Conservation (phyloP, 1,284 basidiomycete species). For the Ustilago cynodontis region DNA sequence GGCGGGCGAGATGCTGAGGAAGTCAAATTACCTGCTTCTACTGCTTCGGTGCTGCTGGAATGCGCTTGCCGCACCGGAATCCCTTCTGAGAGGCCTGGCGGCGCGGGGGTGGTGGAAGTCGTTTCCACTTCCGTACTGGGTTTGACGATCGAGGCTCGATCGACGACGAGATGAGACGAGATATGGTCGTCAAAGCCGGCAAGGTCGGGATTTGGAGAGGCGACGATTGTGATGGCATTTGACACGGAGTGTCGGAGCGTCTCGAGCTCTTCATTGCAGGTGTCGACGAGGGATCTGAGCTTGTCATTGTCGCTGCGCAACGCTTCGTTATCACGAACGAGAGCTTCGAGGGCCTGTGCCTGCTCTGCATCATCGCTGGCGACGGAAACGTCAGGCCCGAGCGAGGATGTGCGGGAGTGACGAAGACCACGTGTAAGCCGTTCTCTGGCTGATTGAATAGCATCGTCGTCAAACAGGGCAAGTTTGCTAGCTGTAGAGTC, state of each 20-base stretch:
- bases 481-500: conserved; percentile 15
- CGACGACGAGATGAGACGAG: conserved; percentile 6
- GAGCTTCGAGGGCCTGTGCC: conserved; percentile 24
- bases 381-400: conserved; percentile 9
- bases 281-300: conserved; percentile 49
- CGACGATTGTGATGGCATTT: conserved; percentile 32
- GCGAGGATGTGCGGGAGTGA: conserved; percentile 24
- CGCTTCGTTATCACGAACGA: conserved; percentile 55
- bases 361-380: conserved; percentile 22
- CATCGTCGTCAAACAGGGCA: conserved; percentile 36
- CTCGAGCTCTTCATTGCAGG: conserved; percentile 59
- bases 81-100: not conserved
- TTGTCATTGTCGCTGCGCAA: conserved; percentile 48
- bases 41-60: not conserved
- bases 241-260: conserved; percentile 40
- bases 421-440: conserved; percentile 38
- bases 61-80: not conserved
- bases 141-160: not conserved
- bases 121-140: not conserved
- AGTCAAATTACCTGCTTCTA: not conserved
- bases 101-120: not conserved
- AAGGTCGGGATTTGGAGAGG: conserved; percentile 28
- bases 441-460: conserved; percentile 38
- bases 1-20: not conserved
- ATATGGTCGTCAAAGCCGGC: conserved; percentile 17